Conservation (phyloP, 2,329 filamentous ascomycete species). For the Akanthomyces muscarius region DNA sequence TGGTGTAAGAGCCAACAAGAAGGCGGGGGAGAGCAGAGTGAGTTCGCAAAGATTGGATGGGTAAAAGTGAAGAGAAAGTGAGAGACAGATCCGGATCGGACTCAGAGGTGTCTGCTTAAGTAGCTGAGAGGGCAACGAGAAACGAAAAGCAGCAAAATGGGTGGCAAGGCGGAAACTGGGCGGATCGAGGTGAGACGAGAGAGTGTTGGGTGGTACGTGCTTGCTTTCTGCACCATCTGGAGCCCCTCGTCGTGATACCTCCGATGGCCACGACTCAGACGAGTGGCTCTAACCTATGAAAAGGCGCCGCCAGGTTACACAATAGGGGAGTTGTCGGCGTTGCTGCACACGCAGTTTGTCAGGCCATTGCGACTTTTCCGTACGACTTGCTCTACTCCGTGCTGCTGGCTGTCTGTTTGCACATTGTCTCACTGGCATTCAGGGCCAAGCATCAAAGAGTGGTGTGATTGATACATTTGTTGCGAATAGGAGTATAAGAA, state of each 20-base stretch:
- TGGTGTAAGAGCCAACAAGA: no score
- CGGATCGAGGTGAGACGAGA: no score
- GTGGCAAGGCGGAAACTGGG: no score
- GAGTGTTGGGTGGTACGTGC: neutral
- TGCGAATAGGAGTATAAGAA: neutral
- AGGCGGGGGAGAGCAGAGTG: no score
- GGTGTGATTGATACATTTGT: no score
- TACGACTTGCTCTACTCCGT: no score
- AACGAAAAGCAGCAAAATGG: neutral
- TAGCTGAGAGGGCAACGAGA: neutral
- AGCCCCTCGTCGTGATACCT: no score
- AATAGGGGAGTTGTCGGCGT: no score
- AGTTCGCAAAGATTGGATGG: neutral
- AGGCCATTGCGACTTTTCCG: neutral
- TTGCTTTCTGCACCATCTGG: neutral
- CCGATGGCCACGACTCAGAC: no score
- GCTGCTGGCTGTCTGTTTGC: neutral
- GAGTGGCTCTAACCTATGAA: neutral
- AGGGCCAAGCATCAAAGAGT: no score
- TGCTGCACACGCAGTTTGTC: neutral
- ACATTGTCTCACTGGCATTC: neutral
- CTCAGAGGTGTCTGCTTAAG: neutral
- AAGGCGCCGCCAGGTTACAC: neutral
- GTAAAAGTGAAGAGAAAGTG: neutral
- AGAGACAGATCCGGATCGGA: no score